Evolutionary conservation across 2,329 filamentous ascomycete species (phyloP), one percentile per base, ranked within the genome.

Genomic region (Pseudocercospora eumusae): DNA sequence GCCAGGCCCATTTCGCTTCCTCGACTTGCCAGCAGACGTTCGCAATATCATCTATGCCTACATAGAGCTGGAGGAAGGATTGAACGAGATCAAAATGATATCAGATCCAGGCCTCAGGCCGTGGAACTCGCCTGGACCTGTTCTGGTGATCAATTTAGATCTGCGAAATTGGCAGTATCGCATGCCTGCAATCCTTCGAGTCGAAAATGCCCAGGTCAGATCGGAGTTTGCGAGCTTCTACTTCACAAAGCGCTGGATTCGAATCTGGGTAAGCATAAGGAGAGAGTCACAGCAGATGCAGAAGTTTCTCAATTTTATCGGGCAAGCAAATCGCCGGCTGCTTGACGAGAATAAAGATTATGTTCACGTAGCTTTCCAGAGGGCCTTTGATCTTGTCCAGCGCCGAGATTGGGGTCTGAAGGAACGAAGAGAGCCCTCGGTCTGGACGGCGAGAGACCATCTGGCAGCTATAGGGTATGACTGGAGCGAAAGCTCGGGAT

Each of bases 21-120:
- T 54, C 13, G 50, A 36, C 27, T 28, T 54, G 20, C 50, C 50
- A 21, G 27, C 50, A 21, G 50, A 54, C 23, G 11, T 54, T n/a
- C 50, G 50, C 5, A 54, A 54, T 7, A 28, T 54, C 7, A 21
- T 54, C 13, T 54, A 54, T 47, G 44, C 20, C 21, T 47, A 21
- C 20, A 47, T 47, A 13, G 44, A 47, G 21, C 21, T 20, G 3
- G 20, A 47, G 7, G 18, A 23, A 47, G 20, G 44, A 15, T 21
- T 23, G 1, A 47, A 47, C 13, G 18, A 15, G 3, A 47, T 47
- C 18, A 47, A 47, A 18, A 47, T 47, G 36, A 40, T 40, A n/a
- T 40, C 36, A 18, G 36, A 40, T 18, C 36, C 36, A 1, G 36
- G 36, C 13, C 36, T 40, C 36, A 40, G n/a, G 36, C 36, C 36